Evolutionary conservation across 2,329 filamentous ascomycete genomes (phyloP).

Genomic region (Penicillium sp.): DNA sequence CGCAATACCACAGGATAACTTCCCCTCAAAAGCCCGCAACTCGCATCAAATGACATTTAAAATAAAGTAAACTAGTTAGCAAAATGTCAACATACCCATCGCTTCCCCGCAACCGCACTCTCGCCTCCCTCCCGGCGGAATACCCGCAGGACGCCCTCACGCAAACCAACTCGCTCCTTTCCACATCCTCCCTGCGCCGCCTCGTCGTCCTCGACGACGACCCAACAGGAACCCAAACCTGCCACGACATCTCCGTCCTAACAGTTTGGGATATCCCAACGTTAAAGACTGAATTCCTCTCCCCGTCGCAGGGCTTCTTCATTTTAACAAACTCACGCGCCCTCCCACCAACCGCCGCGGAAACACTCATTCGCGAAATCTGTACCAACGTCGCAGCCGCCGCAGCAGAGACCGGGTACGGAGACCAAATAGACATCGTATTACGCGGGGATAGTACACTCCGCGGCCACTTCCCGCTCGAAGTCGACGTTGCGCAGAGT

Average conservation of each 20-base stretch:
- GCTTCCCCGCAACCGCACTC: slow-evolving; percentile 32
- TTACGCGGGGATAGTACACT: slow-evolving; percentile 63
- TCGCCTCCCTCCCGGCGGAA: slow-evolving; percentile 35
- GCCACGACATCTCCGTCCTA: slow-evolving; percentile 61
- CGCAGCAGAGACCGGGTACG: slow-evolving; percentile 39
- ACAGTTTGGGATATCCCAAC: slow-evolving; percentile 58
- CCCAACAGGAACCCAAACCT: slow-evolving; percentile 67
- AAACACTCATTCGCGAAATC: slow-evolving; percentile 56
- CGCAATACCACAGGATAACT: not conserved
- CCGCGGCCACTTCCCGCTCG: slow-evolving; percentile 62
- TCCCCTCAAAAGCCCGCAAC: not conserved
- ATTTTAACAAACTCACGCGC: slow-evolving; percentile 66
- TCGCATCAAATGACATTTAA: not conserved
- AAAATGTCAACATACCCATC: slow-evolving; percentile 32
- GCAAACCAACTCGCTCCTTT: slow-evolving; percentile 35
- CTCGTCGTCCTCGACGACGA: slow-evolving; percentile 57
- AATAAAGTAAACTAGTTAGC: not conserved
- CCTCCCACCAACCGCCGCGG: slow-evolving; percentile 55
- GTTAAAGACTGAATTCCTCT: slow-evolving; percentile 52
- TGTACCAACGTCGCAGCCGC: slow-evolving; percentile 56
- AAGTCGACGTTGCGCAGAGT: slow-evolving; percentile 57
- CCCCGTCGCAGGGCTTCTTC: slow-evolving; percentile 58
- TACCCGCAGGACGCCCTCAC: slow-evolving; percentile 36
- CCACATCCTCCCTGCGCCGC: slow-evolving; percentile 31
- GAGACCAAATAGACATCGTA: slow-evolving; percentile 57